These are phyloP conservation scores for Terfezia boudieri DNA, from an alignment of 495 filamentous ascomycete genomes.

Conservation along the genomic window DNA sequence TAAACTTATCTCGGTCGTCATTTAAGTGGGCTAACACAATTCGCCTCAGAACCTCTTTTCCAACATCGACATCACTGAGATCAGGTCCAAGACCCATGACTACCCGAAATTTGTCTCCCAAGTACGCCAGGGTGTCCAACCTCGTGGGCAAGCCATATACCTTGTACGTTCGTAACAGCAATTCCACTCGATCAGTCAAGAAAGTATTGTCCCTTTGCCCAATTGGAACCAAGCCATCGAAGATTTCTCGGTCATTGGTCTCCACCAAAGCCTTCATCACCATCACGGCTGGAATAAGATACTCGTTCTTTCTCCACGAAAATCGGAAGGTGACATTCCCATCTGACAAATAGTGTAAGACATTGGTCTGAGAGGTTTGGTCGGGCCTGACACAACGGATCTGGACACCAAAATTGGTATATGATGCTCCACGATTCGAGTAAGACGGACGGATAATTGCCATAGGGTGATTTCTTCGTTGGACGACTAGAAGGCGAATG, in stretches of 20 bases:
- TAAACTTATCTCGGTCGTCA: conserved; percentile 67
- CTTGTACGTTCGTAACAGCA: conserved; percentile 83
- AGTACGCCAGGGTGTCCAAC: conserved; percentile 51
- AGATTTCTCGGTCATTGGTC: conserved; percentile 91
- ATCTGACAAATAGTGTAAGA: conserved; percentile 83
- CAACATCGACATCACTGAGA: conserved; percentile 65
- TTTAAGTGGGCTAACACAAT: conserved; percentile 81
- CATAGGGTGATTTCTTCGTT: conserved; percentile 78
- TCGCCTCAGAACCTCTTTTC: conserved; percentile 69
- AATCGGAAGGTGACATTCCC: conserved; percentile 93
- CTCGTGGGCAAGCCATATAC: conserved; percentile 59
- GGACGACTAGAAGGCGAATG: conserved; percentile 74
- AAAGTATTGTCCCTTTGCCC: conserved; percentile 72
- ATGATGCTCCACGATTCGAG: conserved; percentile 56
- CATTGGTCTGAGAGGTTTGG: conserved; percentile 92
- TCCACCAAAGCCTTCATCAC: conserved; percentile 83
- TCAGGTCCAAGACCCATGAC: conserved; percentile 61
- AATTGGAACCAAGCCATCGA: conserved; percentile 61
- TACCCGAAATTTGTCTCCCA: conserved; percentile 73
- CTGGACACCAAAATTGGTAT: conserved; percentile 74
- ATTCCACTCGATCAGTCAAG: conserved; percentile 79
- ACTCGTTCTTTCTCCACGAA: conserved; percentile 95
- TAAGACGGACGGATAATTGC: conserved; percentile 82
- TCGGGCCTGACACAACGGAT: conserved; percentile 81
- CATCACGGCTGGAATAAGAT: conserved; percentile 85